Evolutionary conservation across 192 early-diverging fungal species (phyloP).

Genomic region (Coemansia sp.): DNA sequence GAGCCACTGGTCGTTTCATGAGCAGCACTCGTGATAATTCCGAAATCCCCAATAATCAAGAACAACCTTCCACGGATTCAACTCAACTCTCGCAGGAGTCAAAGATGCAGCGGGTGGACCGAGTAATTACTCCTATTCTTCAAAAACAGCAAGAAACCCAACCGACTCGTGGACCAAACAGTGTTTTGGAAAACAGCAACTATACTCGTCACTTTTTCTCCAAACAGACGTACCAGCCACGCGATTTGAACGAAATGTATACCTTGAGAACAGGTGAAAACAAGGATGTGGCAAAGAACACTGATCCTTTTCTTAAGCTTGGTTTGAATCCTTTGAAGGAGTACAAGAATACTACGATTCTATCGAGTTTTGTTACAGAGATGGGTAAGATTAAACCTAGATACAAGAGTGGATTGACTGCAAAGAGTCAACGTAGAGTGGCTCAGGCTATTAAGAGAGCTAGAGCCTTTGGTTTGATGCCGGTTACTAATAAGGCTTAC

Average conservation of each 20-base stretch:
- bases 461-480: slow-evolving; percentile 54
- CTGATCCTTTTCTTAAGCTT: slow-evolving; percentile 37
- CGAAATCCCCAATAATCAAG: too few species aligned
- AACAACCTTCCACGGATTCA: too few species aligned
- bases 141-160: not conserved
- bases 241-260: slow-evolving; percentile 30
- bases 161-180: not conserved
- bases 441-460: slow-evolving; percentile 62
- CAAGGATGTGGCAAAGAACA: not conserved
- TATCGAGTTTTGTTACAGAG: slow-evolving; percentile 58
- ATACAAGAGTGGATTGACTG: slow-evolving; percentile 56
- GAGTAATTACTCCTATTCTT: not conserved
- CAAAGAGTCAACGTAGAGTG: slow-evolving; percentile 59
- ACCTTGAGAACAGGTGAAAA: too few species aligned
- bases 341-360: slow-evolving; percentile 53
- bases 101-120: slow-evolving; percentile 9
- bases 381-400: slow-evolving; percentile 62
- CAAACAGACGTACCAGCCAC: slow-evolving; percentile 25
- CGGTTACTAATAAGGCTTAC: slow-evolving; percentile 36
- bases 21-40: too few species aligned
- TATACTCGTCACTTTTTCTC: slow-evolving; percentile 11
- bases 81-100: too few species aligned
- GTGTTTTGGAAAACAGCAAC: slow-evolving; percentile 13
- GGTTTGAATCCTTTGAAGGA: slow-evolving; percentile 41
- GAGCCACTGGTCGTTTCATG: too few species aligned